These are phyloP conservation scores for Hypoxylon sp. DNA, from an alignment of 2,329 filamentous ascomycete species.

Conservation along the genomic window DNA sequence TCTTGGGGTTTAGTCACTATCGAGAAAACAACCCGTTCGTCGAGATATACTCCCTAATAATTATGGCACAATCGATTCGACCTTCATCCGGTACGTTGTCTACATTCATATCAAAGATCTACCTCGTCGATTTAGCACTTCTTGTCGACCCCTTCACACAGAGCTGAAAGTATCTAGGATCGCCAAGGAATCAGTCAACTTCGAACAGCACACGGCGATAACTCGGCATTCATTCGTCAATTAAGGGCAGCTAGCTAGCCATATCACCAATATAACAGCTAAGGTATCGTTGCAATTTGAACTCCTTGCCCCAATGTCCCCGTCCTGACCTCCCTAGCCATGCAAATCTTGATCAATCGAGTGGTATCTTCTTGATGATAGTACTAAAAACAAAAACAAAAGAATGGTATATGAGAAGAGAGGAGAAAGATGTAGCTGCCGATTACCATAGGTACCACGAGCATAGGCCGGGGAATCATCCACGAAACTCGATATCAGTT, in stretches of 20 bases:
- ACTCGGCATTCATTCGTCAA: slow-evolving; percentile 18
- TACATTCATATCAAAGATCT: too few species aligned
- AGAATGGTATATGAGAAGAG: not conserved
- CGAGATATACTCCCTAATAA: not conserved
- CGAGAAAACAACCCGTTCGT: not conserved
- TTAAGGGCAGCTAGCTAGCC: slow-evolving; percentile 1
- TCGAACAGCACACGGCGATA: not conserved
- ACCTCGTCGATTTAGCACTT: not conserved
- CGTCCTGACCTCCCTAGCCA: slow-evolving; percentile 10
- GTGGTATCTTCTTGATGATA: slow-evolving; percentile 27
- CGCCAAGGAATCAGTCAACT: not conserved
- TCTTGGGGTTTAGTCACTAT: not conserved
- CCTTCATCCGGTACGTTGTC: too few species aligned
- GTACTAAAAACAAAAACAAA: slow-evolving; percentile 1
- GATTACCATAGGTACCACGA: not conserved
- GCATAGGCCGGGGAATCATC: not conserved
- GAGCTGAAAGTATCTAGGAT: not conserved
- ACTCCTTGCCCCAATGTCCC: slow-evolving; percentile 14
- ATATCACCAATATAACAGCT: slow-evolving; percentile 4
- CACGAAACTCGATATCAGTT: not conserved
- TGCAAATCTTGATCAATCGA: slow-evolving; percentile 25
- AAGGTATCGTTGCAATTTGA: slow-evolving; percentile 19
- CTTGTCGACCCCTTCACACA: not conserved
- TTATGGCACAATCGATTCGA: not conserved
- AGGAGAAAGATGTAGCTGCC: not conserved